These are phyloP conservation scores for Boletus fagicola DNA, from an alignment of 768 basidiomycete genomes.

Conservation along the genomic window DNA sequence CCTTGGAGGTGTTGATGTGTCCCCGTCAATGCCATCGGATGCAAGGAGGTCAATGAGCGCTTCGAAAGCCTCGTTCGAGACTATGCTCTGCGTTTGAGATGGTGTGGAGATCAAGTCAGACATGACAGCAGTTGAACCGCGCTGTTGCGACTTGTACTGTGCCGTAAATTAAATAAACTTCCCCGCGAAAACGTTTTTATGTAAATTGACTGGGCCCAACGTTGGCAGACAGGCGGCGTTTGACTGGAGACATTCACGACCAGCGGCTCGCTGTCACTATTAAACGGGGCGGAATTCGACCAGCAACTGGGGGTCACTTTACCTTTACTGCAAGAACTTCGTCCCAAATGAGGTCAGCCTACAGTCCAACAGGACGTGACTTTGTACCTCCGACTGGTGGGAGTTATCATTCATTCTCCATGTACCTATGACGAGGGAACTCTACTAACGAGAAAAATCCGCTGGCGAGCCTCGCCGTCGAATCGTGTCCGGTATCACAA, in stretches of 20 bases:
- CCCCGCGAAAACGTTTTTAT: neutral
- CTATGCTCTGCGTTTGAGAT: conserved; percentile 16
- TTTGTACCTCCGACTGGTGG: neutral
- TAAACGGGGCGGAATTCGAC: neutral
- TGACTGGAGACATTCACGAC: neutral
- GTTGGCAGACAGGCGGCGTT: neutral
- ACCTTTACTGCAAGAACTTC: neutral
- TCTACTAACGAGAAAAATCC: neutral
- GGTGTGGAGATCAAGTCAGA: conserved; percentile 26
- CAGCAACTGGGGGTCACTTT: neutral
- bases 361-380: neutral
- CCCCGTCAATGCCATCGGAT: conserved; percentile 25
- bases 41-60: conserved; percentile 31
- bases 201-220: neutral
- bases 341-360: neutral
- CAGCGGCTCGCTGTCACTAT: neutral
- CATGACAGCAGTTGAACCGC: conserved; percentile 9
- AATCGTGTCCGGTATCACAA: neutral
- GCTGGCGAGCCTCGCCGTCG: neutral
- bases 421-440: neutral
- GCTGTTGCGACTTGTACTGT: neutral
- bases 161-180: neutral
- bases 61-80: conserved; percentile 26
- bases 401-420: neutral
- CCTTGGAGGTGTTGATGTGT: neutral